Evolutionary conservation across 345 rosid species (phyloP).

Genomic region (Gynandropsis gynandra): DNA sequence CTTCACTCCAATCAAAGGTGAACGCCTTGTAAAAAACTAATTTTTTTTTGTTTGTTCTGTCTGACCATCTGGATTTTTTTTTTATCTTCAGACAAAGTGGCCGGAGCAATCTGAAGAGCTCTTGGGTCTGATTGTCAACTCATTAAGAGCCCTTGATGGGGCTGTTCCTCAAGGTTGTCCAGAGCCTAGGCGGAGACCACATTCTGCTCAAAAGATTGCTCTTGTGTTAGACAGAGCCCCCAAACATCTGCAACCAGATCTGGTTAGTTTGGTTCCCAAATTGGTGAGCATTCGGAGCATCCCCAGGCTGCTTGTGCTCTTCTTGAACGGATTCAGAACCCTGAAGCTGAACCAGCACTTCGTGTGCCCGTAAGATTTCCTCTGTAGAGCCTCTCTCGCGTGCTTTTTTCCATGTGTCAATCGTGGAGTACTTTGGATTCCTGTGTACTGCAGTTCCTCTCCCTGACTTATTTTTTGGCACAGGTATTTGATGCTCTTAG

Average conservation of each 20-base stretch:
- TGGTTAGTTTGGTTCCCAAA: conserved; percentile 91
- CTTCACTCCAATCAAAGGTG: conserved; percentile 73
- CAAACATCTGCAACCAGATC: conserved; percentile 77
- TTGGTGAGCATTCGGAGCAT: conserved; percentile 94
- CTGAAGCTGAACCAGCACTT: conserved; percentile 81
- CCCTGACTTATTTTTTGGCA: conserved; percentile 22
- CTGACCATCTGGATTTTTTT: conserved; percentile 15
- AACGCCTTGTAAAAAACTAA: conserved; percentile 3
- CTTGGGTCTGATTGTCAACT: conserved; percentile 88
- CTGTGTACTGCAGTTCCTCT: too few species aligned
- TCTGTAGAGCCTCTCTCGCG: conserved; percentile 11
- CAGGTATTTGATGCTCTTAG: conserved; percentile 88
- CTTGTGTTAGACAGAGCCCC: conserved; percentile 96
- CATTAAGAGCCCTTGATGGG: conserved; percentile 89
- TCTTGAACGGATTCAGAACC: conserved; percentile 74
- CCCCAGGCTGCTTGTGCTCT: conserved; percentile 85
- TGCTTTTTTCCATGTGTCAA: too few species aligned
- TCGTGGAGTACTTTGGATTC: too few species aligned
- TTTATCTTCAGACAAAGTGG: conserved; percentile 79
- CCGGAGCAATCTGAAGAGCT: conserved; percentile 99
- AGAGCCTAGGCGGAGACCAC: conserved; percentile 89
- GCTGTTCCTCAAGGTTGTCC: conserved; percentile 94
- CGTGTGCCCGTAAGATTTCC: conserved; percentile 67
- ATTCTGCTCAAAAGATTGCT: conserved; percentile 89
- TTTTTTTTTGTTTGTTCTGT: conserved; percentile 8